phyloP scores from a whole-genome alignment of 2,329 filamentous ascomycete species.

The Talaromyces marneffei region DNA sequence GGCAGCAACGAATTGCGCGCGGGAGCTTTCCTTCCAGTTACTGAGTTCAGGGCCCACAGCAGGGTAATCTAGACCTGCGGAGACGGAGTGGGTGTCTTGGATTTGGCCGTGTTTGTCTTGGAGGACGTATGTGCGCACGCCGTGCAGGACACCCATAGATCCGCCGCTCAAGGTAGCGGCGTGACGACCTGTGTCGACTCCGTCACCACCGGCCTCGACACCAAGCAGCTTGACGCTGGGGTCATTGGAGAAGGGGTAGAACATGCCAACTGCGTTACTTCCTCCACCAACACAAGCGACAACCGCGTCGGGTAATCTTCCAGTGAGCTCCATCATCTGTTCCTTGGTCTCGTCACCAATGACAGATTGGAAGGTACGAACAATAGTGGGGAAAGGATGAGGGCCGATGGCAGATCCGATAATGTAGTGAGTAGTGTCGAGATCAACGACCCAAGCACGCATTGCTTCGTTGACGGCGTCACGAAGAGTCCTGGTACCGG shows the following conservation, averaged over 20 bases:
- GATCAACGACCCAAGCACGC: constrained; percentile 85
- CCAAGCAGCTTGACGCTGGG: constrained; percentile 79
- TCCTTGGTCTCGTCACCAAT: constrained; percentile 92
- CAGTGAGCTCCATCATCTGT: constrained; percentile 77
- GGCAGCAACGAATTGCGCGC: constrained; percentile 83
- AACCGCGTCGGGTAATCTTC: constrained; percentile 89
- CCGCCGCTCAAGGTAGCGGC: constrained; percentile 83
- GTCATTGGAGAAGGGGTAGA: constrained; percentile 90
- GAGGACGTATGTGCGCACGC: constrained; percentile 90
- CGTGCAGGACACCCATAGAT: constrained; percentile 87
- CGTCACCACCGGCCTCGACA: constrained; percentile 92
- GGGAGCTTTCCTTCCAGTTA: constrained; percentile 82
- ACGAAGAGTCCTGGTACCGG: constrained; percentile 74
- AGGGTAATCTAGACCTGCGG: constrained; percentile 92
- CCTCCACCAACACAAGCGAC: constrained; percentile 95
- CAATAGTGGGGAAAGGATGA: constrained; percentile 95
- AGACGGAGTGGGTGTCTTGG: constrained; percentile 89
- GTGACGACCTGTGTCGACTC: constrained; percentile 77
- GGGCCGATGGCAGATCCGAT: constrained; percentile 96
- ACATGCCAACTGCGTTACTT: constrained; percentile 95
- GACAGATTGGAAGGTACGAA: constrained; percentile 93
- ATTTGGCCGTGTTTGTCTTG: constrained; percentile 93
- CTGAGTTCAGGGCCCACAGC: constrained; percentile 91
- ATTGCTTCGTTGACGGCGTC: constrained; percentile 94
- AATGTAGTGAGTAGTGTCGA: constrained; percentile 95